Evolutionary conservation across 306 rosid species (phyloP).

Genomic region (Cucurbita ficifolia): DNA sequence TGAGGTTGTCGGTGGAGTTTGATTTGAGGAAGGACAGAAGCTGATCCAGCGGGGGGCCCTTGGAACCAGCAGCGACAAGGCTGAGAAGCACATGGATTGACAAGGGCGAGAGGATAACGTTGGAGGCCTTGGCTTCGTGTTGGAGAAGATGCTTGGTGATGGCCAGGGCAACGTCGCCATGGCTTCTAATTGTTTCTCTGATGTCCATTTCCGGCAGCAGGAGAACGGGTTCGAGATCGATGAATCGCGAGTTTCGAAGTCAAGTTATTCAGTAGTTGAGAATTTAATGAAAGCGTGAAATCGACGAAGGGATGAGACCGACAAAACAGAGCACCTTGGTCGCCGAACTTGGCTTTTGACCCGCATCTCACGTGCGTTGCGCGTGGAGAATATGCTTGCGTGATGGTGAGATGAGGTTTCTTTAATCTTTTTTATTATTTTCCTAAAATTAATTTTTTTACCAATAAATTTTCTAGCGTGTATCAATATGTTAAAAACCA

Average conservation of each 20-base stretch:
- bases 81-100: conserved; percentile 60
- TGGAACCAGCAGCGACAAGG: conserved; percentile 53
- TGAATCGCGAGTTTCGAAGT: too few species aligned
- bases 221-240: background rate
- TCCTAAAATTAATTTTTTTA: too few species aligned
- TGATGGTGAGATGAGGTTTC: too few species aligned
- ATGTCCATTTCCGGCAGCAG: conserved; percentile 29
- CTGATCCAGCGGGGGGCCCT: conserved; percentile 47
- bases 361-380: background rate
- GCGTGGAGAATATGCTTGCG: background rate
- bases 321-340: too few species aligned
- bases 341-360: background rate
- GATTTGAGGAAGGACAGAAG: conserved; percentile 63
- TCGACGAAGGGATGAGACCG: background rate
- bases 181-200: conserved; percentile 30
- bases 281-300: background rate
- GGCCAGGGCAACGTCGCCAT: conserved; percentile 32
- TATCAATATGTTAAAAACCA: too few species aligned
- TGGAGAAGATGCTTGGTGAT: conserved; percentile 34
- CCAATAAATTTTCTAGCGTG: too few species aligned
- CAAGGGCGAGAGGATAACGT: conserved; percentile 59
- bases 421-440: too few species aligned
- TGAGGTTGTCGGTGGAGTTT: conserved; percentile 36
- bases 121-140: conserved; percentile 20
- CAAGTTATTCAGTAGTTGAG: background rate